Percentiles rank a stretch among this genome's conserved stretches.
Evolutionary conservation across 192 early-diverging fungal species (phyloP).

Genomic region (Podila minutissima): DNA sequence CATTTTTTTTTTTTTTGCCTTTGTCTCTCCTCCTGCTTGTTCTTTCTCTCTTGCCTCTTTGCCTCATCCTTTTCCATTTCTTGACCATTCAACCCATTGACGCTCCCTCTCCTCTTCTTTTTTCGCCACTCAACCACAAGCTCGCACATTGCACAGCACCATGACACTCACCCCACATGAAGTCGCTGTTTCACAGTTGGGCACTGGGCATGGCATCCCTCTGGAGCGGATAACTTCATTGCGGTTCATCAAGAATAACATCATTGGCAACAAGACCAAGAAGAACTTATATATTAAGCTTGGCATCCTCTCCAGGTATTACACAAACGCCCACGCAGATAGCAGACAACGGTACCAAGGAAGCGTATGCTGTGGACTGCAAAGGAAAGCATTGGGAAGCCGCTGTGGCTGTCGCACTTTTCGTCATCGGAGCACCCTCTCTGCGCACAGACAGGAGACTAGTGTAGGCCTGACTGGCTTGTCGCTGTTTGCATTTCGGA

Average conservation of each 20-base stretch:
- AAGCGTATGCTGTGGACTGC: too few relatives aligned
- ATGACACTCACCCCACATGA: conserved; percentile 67
- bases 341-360: not conserved
- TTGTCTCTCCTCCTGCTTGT: not conserved
- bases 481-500: too few relatives aligned
- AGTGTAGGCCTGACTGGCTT: too few relatives aligned
- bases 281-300: conserved; percentile 77
- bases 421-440: too few relatives aligned
- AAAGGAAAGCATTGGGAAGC: too few relatives aligned
- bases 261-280: conserved; percentile 86
- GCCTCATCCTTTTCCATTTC: not conserved
- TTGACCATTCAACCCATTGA: not conserved
- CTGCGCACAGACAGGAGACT: too few relatives aligned
- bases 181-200: conserved; percentile 60
- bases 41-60: not conserved
- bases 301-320: conserved; percentile 69
- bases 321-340: not conserved
- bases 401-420: too few relatives aligned
- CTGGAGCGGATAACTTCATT: conserved; percentile 60
- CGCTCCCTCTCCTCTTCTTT: not conserved
- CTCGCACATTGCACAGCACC: not conserved
- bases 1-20: too few relatives aligned
- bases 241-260: conserved; percentile 83
- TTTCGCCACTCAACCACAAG: too few relatives aligned
- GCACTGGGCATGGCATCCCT: conserved; percentile 44